These are phyloP conservation scores for Oryza australiensis DNA, from an alignment of 176 grass and related monocot species.

Conservation along the genomic window DNA sequence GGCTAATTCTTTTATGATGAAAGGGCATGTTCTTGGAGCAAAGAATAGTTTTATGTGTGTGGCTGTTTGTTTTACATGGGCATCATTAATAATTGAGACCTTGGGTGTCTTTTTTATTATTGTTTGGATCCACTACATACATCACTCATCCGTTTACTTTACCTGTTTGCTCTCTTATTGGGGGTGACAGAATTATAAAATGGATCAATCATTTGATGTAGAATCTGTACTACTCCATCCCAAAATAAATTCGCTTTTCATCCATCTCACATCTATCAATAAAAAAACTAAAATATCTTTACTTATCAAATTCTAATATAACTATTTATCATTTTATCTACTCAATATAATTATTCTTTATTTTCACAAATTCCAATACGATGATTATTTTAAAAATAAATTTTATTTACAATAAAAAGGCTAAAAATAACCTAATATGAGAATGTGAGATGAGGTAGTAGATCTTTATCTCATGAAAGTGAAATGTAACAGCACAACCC, in stretches of 20 bases:
- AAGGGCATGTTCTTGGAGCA: not conserved
- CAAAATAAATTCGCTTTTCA: too few species aligned
- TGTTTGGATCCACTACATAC: not conserved
- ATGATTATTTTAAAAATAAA: too few species aligned
- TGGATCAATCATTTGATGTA: conserved; percentile 24
- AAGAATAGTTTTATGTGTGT: not conserved
- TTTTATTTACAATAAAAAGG: too few species aligned
- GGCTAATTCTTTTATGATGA: not conserved
- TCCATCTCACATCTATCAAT: too few species aligned
- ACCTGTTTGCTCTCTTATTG: not conserved
- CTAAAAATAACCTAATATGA: too few species aligned
- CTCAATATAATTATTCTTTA: too few species aligned
- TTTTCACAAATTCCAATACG: too few species aligned
- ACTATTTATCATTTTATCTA: too few species aligned
- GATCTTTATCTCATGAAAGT: conserved; percentile 9
- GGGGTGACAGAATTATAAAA: not conserved
- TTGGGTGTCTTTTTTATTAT: not conserved
- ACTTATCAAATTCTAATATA: too few species aligned
- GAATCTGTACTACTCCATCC: too few species aligned
- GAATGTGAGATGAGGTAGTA: too few species aligned
- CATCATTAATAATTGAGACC: conserved; percentile 5
- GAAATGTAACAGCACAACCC: conserved; percentile 4
- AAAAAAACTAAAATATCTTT: too few species aligned
- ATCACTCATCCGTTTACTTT: not conserved
- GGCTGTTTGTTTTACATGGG: not conserved